Conservation (phyloP, 805 yeast genomes). For the Torulaspora delbrueckii region DNA sequence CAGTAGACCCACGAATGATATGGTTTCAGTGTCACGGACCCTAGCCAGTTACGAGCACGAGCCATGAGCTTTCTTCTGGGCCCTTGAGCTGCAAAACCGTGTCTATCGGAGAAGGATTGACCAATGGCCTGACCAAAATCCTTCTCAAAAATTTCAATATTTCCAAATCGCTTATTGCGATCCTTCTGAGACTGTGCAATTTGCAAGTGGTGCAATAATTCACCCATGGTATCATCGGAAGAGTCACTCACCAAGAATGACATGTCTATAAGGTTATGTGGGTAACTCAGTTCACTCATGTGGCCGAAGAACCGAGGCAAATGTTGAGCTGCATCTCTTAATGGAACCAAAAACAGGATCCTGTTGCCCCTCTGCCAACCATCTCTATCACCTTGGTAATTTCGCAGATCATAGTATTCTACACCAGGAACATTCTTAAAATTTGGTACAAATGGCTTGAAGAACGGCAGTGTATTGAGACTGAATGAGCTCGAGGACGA, state of each 20-base stretch:
- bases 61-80: slow-evolving; percentile 95
- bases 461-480: slow-evolving; percentile 9
- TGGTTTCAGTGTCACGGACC: slow-evolving; percentile 80
- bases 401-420: slow-evolving; percentile 66
- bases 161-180: slow-evolving; percentile 63
- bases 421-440: slow-evolving; percentile 40
- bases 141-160: slow-evolving; percentile 81
- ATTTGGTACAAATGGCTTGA: slow-evolving; percentile 35
- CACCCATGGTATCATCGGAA: slow-evolving; percentile 78
- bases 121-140: slow-evolving; percentile 93
- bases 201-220: slow-evolving; percentile 51
- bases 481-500: not conserved
- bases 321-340: slow-evolving; percentile 88
- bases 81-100: slow-evolving; percentile 94
- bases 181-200: slow-evolving; percentile 64
- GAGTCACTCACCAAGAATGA: slow-evolving; percentile 89
- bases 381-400: slow-evolving; percentile 57
- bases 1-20: slow-evolving; percentile 95
- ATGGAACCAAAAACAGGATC: slow-evolving; percentile 79
- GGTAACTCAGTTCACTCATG: slow-evolving; percentile 74
- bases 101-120: slow-evolving; percentile 88
- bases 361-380: slow-evolving; percentile 83
- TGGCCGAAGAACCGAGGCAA: slow-evolving; percentile 85
- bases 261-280: slow-evolving; percentile 76
- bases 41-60: slow-evolving; percentile 89